A percentile compares a stretch with the other conserved stretches of the same genome.
These are phyloP conservation scores for Amylocarpus encephaloides DNA, from an alignment of 2,329 filamentous ascomycete species.

Conservation along the genomic window DNA sequence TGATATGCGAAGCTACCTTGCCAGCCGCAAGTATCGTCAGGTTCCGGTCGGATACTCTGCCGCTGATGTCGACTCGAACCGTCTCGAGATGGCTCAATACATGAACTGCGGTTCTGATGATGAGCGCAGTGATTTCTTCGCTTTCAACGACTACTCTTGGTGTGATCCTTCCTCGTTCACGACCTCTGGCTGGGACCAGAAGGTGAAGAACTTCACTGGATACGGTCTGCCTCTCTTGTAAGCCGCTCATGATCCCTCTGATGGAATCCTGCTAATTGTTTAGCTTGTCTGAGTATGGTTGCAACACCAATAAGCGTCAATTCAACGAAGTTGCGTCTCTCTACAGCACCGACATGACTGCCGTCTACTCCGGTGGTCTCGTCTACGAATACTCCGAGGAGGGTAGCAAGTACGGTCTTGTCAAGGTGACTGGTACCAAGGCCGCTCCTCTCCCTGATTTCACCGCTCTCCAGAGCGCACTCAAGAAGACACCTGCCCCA, in stretches of 20 bases:
- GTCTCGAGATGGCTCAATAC: conserved; percentile 61
- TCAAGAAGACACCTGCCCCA: conserved; percentile 39
- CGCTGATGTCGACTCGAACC: conserved; percentile 63
- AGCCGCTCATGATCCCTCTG: conserved; percentile 2
- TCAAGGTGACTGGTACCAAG: conserved; percentile 29
- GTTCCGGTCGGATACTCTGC: conserved; percentile 55
- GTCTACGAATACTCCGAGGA: conserved; percentile 93
- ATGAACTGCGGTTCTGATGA: conserved; percentile 67
- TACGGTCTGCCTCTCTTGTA: conserved; percentile 58
- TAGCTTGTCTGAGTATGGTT: conserved; percentile 80
- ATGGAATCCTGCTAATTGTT: conserved; percentile 6
- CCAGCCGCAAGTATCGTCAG: conserved; percentile 39
- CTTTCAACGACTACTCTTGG: conserved; percentile 63
- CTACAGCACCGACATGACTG: conserved; percentile 77
- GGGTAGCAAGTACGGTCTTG: conserved; percentile 63
- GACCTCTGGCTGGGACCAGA: conserved; percentile 60
- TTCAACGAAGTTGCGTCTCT: conserved; percentile 76
- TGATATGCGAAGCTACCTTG: conserved; percentile 50
- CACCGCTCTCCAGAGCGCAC: conserved; percentile 39
- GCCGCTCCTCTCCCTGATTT: conserved; percentile 42
- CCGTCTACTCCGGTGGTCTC: conserved; percentile 89
- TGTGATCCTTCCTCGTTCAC: conserved; percentile 54
- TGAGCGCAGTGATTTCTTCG: conserved; percentile 61
- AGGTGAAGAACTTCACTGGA: conserved; percentile 60
- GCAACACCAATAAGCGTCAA: conserved; percentile 71